Evolutionary conservation across 495 filamentous ascomycete species (phyloP), one percentile per base, ranked within the genome.

Genomic region (Rhypophila decipiens): DNA sequence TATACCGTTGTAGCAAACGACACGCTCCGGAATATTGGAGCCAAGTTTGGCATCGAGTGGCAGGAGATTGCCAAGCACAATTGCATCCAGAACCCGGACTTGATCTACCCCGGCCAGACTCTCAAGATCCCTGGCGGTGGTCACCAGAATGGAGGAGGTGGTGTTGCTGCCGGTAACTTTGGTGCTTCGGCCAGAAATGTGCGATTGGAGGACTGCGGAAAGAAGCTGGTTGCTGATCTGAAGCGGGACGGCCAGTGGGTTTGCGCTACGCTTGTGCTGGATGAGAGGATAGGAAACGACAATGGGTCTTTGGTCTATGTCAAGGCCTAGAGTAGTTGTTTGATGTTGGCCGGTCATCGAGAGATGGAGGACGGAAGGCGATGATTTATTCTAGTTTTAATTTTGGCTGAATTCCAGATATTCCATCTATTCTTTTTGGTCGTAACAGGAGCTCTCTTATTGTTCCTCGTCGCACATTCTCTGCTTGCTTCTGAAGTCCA

Each of bases 241-340:
- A 38, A 56, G 39, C 54, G 61, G 8, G 53, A 64, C 33, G 68
- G 68, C 0, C 49, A 53, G 8, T 70, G 63, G 65, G 51, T 60
- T 22, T 51, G 55, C 8, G 54, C 56, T 17, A 63, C 62, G 27
- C 49, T 71, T 22, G 46, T 62, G 24, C 39, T 73, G 56, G 66
- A 73, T 49, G 70, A 73, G 56, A 56, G 60, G 36, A 69, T 73
- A 47, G 53, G 57, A 12, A 73, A 73, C 43, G 40, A 57, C 21
- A 57, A 71, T 42, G 70, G 70, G 15, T 49, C 59, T 33, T 56
- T 72, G 50, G 27, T 31, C 7, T 31, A 31, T n/a, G n/a, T n/a
- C 27, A 31, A 31, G 27, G 27, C 7, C 7, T 31, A 31, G 27
- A 13, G 7, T 7, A 7, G 27, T 7, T 31, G 13, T 31, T 31